Percentiles rank a stretch among this genome's conserved stretches.
Conservation (phyloP, 2,329 filamentous ascomycete species). For the Penicillium sp. region DNA sequence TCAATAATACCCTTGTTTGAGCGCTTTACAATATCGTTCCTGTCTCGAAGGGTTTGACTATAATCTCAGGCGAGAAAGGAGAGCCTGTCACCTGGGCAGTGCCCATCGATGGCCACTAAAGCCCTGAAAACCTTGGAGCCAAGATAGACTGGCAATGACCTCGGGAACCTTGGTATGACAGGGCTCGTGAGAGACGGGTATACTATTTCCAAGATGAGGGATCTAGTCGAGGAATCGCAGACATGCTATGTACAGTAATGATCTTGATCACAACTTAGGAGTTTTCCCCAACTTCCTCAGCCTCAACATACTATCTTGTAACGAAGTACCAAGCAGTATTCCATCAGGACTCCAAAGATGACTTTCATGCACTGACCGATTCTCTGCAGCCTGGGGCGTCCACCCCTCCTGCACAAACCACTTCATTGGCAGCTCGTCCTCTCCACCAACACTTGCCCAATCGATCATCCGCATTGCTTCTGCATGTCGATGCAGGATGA, state of each 20-base stretch:
- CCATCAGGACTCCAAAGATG: constrained; percentile 48
- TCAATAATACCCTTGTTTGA: constrained; percentile 2
- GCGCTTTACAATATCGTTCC: background rate
- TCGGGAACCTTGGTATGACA: too few species aligned
- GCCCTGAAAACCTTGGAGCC: too few species aligned
- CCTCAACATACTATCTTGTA: constrained; percentile 53
- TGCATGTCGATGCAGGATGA: constrained; percentile 49
- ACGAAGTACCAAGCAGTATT: constrained; percentile 47
- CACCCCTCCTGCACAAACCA: constrained; percentile 55
- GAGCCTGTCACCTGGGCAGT: too few species aligned
- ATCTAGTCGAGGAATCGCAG: too few species aligned
- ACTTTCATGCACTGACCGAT: constrained; percentile 51
- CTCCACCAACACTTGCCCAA: constrained; percentile 23
- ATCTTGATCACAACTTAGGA: constrained; percentile 23
- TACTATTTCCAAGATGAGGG: too few species aligned
- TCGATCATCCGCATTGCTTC: constrained; percentile 46
- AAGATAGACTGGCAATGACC: too few species aligned
- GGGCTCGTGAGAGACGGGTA: too few species aligned
- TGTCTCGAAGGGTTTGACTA: too few species aligned
- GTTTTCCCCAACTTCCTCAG: constrained; percentile 18
- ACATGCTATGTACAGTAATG: background rate
- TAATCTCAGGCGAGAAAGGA: too few species aligned
- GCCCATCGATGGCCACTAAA: too few species aligned
- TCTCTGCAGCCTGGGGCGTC: constrained; percentile 47
- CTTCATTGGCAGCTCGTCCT: constrained; percentile 28